Evolutionary conservation across 345 rosid species (phyloP), one percentile per base, ranked within the genome.

Genomic region (Bruguiera sexangula): DNA sequence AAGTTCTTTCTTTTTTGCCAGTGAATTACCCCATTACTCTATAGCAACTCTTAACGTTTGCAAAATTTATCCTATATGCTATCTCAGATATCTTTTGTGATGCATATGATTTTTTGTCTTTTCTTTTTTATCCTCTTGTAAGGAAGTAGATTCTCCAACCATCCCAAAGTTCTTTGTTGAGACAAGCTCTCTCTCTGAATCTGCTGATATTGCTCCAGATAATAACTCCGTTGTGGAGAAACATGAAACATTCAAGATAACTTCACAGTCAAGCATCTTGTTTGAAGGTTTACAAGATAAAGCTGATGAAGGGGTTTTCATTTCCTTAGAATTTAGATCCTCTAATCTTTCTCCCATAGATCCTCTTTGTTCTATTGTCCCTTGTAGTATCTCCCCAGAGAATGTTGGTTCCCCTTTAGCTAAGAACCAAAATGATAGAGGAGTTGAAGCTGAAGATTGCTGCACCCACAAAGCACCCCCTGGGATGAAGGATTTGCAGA

Each of bases 361-460:
- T 76, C 89, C 91, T 73, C 94, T 89, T 76, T 86, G 94, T 80
- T 86, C 91, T 26, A 24, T 86, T 75, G 91, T 89, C 68, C 89
- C 89, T 60, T 89, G 94, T 77, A 86, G 91, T 66, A 70, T 89
- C 60, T 74, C 91, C 52, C n/a, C 68, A 31, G 87, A 80, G 60
- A 57, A 70, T 75, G 63, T 69, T 50, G 66, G 37, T 65, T 70
- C 76, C 63, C 58, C 71, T 24, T 72, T 53, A 58, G 68, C 43
- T 63, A 70, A 59, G 65, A 50, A 69, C 62, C 75, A 65, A 66
- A 78, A 67, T 70, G 67, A 55, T 62, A 63, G 59, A 43, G 75
- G 71, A 59, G 76, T 7, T 73, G 67, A 63, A 77, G 71, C 78
- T 59, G 72, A 78, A 71, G 78, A 70, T 66, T 62, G 72, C 61